Evolutionary conservation across 73 alveolate species (phyloP).

Genomic region (Symbiodinium pilosum): DNA sequence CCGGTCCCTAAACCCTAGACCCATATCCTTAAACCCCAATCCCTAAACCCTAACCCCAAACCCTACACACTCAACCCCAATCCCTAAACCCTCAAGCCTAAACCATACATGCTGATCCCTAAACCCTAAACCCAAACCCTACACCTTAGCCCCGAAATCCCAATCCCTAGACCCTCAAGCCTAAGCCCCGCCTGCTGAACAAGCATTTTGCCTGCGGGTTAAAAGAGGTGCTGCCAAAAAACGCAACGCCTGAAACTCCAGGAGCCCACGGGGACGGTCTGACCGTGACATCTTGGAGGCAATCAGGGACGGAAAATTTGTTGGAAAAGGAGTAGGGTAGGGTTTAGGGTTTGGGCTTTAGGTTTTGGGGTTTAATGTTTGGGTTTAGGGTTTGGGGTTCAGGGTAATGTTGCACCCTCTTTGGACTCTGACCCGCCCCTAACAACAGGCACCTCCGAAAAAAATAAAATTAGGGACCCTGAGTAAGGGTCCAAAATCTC

Average conservation of each 20-base stretch:
- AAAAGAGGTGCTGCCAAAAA: neutral
- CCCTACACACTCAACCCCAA: too few species aligned
- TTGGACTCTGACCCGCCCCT: neutral
- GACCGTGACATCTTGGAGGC: conserved; percentile 76
- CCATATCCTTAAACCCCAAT: too few species aligned
- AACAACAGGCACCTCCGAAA: neutral
- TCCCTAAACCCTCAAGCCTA: too few species aligned
- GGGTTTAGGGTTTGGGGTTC: neutral
- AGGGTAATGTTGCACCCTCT: neutral
- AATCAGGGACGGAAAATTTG: neutral
- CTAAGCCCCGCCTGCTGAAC: neutral
- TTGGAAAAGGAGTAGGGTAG: neutral
- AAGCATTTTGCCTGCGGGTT: neutral
- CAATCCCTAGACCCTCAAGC: neutral
- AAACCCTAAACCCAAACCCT: too few species aligned
- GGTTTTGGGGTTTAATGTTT: neutral
- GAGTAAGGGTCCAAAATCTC: too few species aligned
- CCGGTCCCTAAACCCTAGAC: too few species aligned
- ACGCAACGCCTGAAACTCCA: neutral
- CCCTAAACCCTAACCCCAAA: too few species aligned
- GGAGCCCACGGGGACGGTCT: conserved; percentile 89
- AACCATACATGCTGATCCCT: too few species aligned
- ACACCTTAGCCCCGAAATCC: too few species aligned
- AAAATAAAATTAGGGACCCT: too few species aligned
- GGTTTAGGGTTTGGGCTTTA: neutral